Percentiles rank a stretch among this genome's conserved stretches.
Evolutionary conservation across 495 filamentous ascomycete species (phyloP).

Genomic region (Cladorrhinum samala): DNA sequence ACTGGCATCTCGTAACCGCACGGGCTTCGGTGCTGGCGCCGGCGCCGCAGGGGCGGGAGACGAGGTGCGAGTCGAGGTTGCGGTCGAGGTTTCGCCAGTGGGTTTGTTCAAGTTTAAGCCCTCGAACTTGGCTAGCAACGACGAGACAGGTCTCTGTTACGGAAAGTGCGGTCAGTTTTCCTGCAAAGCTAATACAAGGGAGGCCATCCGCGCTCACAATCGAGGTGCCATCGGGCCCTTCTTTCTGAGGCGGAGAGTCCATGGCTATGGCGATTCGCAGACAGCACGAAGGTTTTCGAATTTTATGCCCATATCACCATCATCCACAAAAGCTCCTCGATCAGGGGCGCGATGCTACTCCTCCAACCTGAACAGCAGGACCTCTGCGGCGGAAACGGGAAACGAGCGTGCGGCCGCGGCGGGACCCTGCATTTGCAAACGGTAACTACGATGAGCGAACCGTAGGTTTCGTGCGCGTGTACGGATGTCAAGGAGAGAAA

Average conservation of each 20-base stretch:
- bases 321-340: slow-evolving; percentile 9
- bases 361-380: not conserved
- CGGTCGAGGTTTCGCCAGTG: slow-evolving; percentile 22
- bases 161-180: slow-evolving; percentile 19
- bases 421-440: slow-evolving; percentile 3
- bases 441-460: not conserved
- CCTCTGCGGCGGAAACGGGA: not conserved
- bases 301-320: slow-evolving; percentile 29
- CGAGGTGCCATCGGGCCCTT: slow-evolving; percentile 52
- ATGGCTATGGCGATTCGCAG: slow-evolving; percentile 30
- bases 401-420: slow-evolving; percentile 5
- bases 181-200: not conserved
- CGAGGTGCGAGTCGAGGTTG: slow-evolving; percentile 29
- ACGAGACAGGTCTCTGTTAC: slow-evolving; percentile 77
- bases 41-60: slow-evolving; percentile 25
- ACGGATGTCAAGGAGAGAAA: no score
- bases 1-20: slow-evolving; percentile 40
- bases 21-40: slow-evolving; percentile 24
- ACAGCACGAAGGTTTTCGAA: slow-evolving; percentile 24
- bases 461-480: not conserved
- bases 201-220: slow-evolving; percentile 40
- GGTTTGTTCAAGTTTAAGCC: slow-evolving; percentile 56
- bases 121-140: slow-evolving; percentile 88
- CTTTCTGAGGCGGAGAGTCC: slow-evolving; percentile 32
- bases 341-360: slow-evolving; percentile 17